A percentile compares a stretch with the other conserved stretches of the same genome.
Evolutionary conservation across 371 early-diverging fungal genomes (phyloP).

Genomic region (Mortierella sp.): DNA sequence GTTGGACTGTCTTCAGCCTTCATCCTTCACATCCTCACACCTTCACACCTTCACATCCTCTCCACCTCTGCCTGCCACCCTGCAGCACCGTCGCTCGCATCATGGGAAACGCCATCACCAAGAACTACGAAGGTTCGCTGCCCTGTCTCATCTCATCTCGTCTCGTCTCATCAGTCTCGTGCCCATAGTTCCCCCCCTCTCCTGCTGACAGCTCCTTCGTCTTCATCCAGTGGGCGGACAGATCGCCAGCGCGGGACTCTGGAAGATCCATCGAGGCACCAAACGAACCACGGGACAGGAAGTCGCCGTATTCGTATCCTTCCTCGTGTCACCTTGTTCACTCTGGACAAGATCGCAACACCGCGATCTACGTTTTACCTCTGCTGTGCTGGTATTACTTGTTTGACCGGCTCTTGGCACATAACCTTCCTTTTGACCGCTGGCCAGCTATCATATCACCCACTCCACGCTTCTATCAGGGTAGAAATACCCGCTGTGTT

Average conservation of each 20-base stretch:
- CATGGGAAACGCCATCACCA: conserved; percentile 57
- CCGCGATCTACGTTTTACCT: too few species aligned
- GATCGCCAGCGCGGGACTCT: conserved; percentile 68
- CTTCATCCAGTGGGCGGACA: conserved; percentile 53
- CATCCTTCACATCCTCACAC: conserved; percentile 1
- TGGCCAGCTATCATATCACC: too few species aligned
- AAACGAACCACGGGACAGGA: conserved; percentile 69
- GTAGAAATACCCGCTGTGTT: conserved; percentile 10
- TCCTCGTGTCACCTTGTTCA: conserved; percentile 1
- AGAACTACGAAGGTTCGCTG: conserved; percentile 51
- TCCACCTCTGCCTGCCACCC: neutral
- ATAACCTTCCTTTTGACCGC: too few species aligned
- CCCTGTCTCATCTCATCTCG: too few species aligned
- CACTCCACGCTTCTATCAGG: too few species aligned
- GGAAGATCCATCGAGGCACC: conserved; percentile 74
- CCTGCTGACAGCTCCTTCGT: too few species aligned
- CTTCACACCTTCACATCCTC: neutral
- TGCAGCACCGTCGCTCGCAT: conserved; percentile 5
- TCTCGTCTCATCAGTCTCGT: too few species aligned
- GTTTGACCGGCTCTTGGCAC: too few species aligned
- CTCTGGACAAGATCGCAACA: too few species aligned
- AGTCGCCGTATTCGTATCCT: conserved; percentile 71
- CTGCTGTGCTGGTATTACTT: conserved; percentile 3
- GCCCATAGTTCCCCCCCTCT: too few species aligned
- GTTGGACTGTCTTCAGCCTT: conserved; percentile 7